phyloP scores from a whole-genome alignment of 2,329 filamentous ascomycete species.

The Pyrenophora graminea region DNA sequence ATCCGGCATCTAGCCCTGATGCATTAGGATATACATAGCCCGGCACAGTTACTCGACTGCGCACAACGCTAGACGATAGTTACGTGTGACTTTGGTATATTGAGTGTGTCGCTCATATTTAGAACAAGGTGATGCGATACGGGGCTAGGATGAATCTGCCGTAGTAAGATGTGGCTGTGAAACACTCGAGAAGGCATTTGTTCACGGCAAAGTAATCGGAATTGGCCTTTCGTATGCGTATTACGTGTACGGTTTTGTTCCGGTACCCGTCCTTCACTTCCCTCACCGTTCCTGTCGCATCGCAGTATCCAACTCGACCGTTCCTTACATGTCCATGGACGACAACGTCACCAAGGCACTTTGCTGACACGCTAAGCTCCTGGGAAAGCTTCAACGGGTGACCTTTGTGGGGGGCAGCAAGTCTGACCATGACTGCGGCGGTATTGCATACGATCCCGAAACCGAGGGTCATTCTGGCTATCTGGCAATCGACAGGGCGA shows the following conservation, averaged over 20 bases:
- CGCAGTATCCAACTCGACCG: conserved; percentile 22
- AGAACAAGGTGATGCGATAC: too few species aligned
- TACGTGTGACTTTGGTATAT: too few species aligned
- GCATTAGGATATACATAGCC: too few species aligned
- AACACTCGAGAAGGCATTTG: too few species aligned
- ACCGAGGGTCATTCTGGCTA: conserved; percentile 53
- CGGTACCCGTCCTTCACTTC: conserved; percentile 19
- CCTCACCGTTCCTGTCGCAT: conserved; percentile 10
- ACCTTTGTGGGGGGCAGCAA: conserved; percentile 44
- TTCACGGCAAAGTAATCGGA: too few species aligned
- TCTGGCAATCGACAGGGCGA: conserved; percentile 51
- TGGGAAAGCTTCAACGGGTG: conserved; percentile 49
- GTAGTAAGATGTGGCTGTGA: too few species aligned
- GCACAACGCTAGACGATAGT: too few species aligned
- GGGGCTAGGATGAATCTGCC: too few species aligned
- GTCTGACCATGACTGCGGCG: conserved; percentile 41
- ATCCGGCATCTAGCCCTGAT: too few species aligned
- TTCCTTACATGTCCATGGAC: conserved; percentile 51
- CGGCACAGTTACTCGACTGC: too few species aligned
- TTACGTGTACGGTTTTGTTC: conserved; percentile 25
- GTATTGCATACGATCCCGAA: conserved; percentile 50
- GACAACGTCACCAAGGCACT: conserved; percentile 53
- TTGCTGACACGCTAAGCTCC: conserved; percentile 52
- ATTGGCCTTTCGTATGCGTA: too few species aligned
- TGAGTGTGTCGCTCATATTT: too few species aligned